Evolutionary conservation across 2,329 filamentous ascomycete genomes (phyloP).

Genomic region (Sporothrix brunneoviolacea): DNA sequence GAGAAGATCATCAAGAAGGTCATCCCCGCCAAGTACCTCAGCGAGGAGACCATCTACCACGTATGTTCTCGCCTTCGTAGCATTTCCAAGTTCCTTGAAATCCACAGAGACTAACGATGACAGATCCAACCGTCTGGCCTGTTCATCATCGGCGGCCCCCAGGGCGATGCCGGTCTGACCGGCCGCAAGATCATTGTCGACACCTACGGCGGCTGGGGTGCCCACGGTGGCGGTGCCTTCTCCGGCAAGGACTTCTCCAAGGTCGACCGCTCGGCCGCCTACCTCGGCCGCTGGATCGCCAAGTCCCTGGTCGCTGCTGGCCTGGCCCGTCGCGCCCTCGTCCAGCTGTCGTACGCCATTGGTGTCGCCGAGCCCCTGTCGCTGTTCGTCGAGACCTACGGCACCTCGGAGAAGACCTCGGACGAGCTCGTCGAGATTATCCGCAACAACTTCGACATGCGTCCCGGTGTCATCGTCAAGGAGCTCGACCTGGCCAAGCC

Average conservation of each 20-base stretch:
- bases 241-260: slow-evolving; percentile 99
- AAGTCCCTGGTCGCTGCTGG: slow-evolving; percentile 91
- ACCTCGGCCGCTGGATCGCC: slow-evolving; percentile 96
- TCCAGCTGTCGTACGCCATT: slow-evolving; percentile 99
- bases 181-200: slow-evolving; percentile 99
- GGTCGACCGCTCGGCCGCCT: slow-evolving; percentile 96
- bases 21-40: slow-evolving; percentile 87
- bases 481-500: slow-evolving; percentile 92
- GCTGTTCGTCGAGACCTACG: slow-evolving; percentile 96
- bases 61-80: slow-evolving; percentile 45
- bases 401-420: slow-evolving; percentile 81
- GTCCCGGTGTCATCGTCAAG: slow-evolving; percentile 96
- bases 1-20: slow-evolving; percentile 96
- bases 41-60: slow-evolving; percentile 93
- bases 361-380: slow-evolving; percentile 97
- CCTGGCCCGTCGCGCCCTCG: slow-evolving; percentile 84
- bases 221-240: slow-evolving; percentile 99
- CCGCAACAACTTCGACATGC: slow-evolving; percentile 91
- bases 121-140: slow-evolving; percentile 92
- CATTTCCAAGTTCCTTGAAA: no score
- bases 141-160: slow-evolving; percentile 98
- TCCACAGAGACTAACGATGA: no score
- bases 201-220: slow-evolving; percentile 99
- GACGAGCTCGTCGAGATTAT: slow-evolving; percentile 95
- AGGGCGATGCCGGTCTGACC: slow-evolving; percentile 97